Percentiles rank a stretch among this genome's conserved stretches.
These are phyloP conservation scores for Trichoderma asperelloides DNA, from an alignment of 495 filamentous ascomycete genomes.

Conservation along the genomic window DNA sequence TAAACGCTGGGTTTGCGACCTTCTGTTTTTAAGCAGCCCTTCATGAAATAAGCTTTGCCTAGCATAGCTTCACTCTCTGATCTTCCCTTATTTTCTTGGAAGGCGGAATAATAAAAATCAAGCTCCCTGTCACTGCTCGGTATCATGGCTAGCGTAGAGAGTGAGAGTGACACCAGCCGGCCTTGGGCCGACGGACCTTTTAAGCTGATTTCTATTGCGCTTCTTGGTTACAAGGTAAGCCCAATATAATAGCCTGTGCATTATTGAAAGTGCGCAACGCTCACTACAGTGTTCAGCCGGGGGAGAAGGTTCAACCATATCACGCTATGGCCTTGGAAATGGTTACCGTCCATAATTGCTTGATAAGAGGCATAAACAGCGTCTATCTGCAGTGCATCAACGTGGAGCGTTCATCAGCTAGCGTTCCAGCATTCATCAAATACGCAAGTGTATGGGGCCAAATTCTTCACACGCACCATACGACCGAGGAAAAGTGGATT, in stretches of 20 bases:
- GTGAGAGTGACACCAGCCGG: background rate
- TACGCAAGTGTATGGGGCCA: conserved; percentile 21
- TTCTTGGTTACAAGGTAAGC: conserved; percentile 4
- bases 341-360: conserved; percentile 34
- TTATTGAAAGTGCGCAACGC: background rate
- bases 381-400: conserved; percentile 36
- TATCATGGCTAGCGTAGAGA: background rate
- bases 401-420: conserved; percentile 20
- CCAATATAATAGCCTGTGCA: background rate
- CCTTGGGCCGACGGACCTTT: conserved; percentile 13
- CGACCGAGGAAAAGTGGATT: conserved; percentile 18
- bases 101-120: background rate
- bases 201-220: conserved; percentile 1
- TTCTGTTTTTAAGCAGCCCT: background rate
- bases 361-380: conserved; percentile 34
- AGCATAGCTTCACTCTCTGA: background rate
- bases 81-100: background rate
- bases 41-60: background rate
- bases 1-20: background rate
- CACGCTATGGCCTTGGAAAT: conserved; percentile 26
- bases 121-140: background rate
- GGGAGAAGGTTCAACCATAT: background rate
- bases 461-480: conserved; percentile 20
- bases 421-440: conserved; percentile 22
- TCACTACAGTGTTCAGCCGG: background rate